phyloP scores from a whole-genome alignment of 352 stramenopile genomes.

The Globisporangium nagaii region DNA sequence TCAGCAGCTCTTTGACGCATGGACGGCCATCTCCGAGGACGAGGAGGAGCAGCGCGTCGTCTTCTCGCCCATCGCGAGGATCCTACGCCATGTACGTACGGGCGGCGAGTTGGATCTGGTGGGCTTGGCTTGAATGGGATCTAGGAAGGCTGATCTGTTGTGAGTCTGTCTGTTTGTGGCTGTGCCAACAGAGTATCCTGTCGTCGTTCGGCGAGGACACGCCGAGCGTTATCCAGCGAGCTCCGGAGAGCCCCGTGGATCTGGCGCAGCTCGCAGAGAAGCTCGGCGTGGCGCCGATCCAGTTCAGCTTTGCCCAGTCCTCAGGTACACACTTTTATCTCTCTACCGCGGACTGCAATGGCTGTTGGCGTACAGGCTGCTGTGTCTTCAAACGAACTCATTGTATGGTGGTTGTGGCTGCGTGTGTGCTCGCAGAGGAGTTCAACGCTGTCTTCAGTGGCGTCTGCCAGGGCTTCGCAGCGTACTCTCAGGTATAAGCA shows the following conservation, averaged over 20 bases:
- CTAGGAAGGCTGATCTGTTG: not conserved
- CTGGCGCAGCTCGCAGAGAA: constrained; percentile 27
- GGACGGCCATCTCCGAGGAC: constrained; percentile 28
- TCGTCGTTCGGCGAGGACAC: constrained; percentile 33
- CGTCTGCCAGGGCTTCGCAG: constrained; percentile 63
- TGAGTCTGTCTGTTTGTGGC: constrained; percentile 1
- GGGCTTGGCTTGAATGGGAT: not conserved
- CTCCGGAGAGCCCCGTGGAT: constrained; percentile 29
- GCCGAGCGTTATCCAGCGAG: constrained; percentile 13
- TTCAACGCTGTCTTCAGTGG: constrained; percentile 38
- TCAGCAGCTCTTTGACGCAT: constrained; percentile 53
- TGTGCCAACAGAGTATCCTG: constrained; percentile 42
- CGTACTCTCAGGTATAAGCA: constrained; percentile 70
- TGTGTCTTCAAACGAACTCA: too few species aligned
- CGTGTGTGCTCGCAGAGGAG: constrained; percentile 17
- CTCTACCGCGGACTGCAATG: too few species aligned
- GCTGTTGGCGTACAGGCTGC: too few species aligned
- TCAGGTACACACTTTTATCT: constrained; percentile 19
- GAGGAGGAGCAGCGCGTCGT: constrained; percentile 23
- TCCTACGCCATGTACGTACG: constrained; percentile 62
- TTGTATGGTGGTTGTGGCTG: too few species aligned
- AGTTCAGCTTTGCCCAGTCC: constrained; percentile 51
- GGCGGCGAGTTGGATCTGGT: constrained; percentile 1
- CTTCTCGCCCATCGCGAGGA: constrained; percentile 37
- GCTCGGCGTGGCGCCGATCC: constrained; percentile 35